Percentiles rank a stretch among this genome's conserved stretches.
Conservation (phyloP, 352 stramenopile species). For the Globisporangium alternatum region DNA sequence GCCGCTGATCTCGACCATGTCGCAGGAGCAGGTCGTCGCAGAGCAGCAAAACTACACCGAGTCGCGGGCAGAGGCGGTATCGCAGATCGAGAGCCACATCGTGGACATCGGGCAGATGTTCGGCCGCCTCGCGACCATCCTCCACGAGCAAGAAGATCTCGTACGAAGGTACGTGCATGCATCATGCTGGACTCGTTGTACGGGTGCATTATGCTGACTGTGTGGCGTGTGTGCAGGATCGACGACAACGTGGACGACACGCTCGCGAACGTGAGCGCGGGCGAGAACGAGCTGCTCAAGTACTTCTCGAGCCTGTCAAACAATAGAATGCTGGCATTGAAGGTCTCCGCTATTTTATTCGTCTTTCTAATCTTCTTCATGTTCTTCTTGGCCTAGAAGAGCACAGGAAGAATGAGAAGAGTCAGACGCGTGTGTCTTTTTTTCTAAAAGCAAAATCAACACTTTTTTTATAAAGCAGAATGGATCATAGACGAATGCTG, state of each 20-base stretch:
- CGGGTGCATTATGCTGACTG: neutral
- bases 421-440: neutral
- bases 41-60: slow-evolving; percentile 80
- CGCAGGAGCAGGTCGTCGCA: slow-evolving; percentile 70
- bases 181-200: neutral
- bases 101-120: slow-evolving; percentile 86
- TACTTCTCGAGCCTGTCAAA: slow-evolving; percentile 85
- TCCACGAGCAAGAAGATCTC: slow-evolving; percentile 80
- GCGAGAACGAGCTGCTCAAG: slow-evolving; percentile 82
- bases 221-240: slow-evolving; percentile 51
- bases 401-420: neutral
- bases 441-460: slow-evolving; percentile 8
- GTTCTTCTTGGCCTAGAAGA: slow-evolving; percentile 79
- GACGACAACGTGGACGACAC: slow-evolving; percentile 85
- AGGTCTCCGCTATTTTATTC: slow-evolving; percentile 86
- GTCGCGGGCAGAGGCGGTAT: slow-evolving; percentile 67
- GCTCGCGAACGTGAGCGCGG: slow-evolving; percentile 67
- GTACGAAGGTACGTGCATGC: slow-evolving; percentile 53
- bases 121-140: slow-evolving; percentile 71
- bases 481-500: neutral
- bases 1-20: slow-evolving; percentile 71
- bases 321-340: slow-evolving; percentile 85
- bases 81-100: slow-evolving; percentile 86
- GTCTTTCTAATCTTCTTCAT: slow-evolving; percentile 89
- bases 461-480: slow-evolving; percentile 5